Evolutionary conservation across 1,284 basidiomycete species (phyloP), one percentile per base, ranked within the genome.

Genomic region (Porodaedalea pini): DNA sequence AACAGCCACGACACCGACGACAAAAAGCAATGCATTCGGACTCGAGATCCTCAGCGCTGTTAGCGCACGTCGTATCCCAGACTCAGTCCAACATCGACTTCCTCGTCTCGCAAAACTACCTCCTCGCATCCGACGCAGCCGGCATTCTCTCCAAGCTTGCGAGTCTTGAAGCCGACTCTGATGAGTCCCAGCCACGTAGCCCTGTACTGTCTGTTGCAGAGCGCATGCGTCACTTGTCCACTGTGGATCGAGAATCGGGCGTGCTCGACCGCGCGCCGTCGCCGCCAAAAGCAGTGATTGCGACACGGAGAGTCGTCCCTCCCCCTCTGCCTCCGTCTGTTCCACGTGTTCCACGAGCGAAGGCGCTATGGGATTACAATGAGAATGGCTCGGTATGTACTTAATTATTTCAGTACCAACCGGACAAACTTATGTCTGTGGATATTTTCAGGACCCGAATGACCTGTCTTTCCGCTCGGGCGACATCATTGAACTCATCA

Each of bases 401-500:
- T 39, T 31, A 4, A 13, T 21, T 7, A n/a, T 25, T 29, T 25
- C 13, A 31, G 31, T 32, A 31, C 36, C 25, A n/a, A 25, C 25
- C 21, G n/a, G 6, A 47, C 11, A 36, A 47, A 19, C 85, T 15
- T 78, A 84, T 62, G 29, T 39, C 32, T 27, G 31, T 58, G 29
- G 34, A 19, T 39, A 44, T 13, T 45, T 23, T 43, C 61, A 87
- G 82, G 81, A 86, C 63, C 70, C 73, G 2, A 79, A 81, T 43
- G 84, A 87, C 65, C 76, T 86, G 11, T 76, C 77, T 0, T 86
- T 86, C 72, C 69, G 68, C 23, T 65, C 72, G 1, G 84, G 82
- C 3, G 82, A 86, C 65, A 72, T 81, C 15, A 78, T 86, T 63
- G 81, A 84, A 57, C 74, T 86, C 40, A 67, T 79, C 37, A 76